Evolutionary conservation across 2,329 filamentous ascomycete species (phyloP).

Genomic region (Beauveria caledonica): DNA sequence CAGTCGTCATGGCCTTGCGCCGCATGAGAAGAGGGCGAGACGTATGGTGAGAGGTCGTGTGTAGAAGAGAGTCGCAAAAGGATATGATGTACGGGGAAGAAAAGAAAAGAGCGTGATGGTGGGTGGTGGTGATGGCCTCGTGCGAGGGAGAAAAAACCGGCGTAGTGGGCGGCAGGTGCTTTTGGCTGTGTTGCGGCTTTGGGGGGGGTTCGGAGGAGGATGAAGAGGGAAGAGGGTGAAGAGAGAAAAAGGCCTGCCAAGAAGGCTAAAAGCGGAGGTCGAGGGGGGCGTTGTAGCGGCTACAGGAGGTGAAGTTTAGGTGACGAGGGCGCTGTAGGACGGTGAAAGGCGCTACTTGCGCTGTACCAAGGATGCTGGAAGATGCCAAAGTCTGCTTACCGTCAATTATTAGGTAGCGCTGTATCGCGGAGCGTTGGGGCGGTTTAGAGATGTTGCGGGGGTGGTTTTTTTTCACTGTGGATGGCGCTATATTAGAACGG

Average conservation of each 20-base stretch:
- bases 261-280: background rate
- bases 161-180: background rate
- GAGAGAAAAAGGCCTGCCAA: background rate
- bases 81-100: background rate
- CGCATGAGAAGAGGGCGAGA: background rate
- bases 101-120: background rate
- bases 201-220: background rate
- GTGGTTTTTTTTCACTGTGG: background rate
- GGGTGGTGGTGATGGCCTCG: constrained; percentile 9
- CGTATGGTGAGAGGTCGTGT: background rate
- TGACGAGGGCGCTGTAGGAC: background rate
- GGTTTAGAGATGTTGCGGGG: background rate
- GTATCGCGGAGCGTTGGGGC: background rate
- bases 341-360: background rate
- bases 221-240: background rate
- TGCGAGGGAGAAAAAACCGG: background rate
- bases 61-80: background rate
- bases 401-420: background rate
- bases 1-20: background rate
- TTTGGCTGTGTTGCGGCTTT: background rate
- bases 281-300: background rate
- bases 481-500: background rate
- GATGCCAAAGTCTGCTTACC: too few relatives aligned
- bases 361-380: background rate
- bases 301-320: background rate